Evolutionary conservation across 805 yeast species (phyloP).

Genomic region (Kregervanrija fluxuum): DNA sequence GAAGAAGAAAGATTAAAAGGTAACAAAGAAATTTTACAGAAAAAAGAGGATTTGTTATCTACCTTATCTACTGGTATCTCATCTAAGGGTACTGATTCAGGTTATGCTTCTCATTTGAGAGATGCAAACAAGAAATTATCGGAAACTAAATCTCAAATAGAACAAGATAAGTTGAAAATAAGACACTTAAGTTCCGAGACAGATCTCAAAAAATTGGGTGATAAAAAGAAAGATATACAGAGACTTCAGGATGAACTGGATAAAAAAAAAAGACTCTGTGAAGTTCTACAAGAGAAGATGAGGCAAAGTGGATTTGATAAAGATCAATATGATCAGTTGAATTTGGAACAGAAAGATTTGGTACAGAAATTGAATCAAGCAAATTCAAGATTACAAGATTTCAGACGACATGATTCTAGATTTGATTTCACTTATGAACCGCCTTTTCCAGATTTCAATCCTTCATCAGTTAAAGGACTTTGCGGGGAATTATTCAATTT

Average conservation of each 20-base stretch:
- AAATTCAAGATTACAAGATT: slow-evolving; percentile 40
- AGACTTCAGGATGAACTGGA: slow-evolving; percentile 41
- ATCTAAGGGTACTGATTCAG: slow-evolving; percentile 70
- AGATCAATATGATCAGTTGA: slow-evolving; percentile 35
- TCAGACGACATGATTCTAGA: slow-evolving; percentile 60
- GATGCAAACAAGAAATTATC: slow-evolving; percentile 52
- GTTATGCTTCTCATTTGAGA: slow-evolving; percentile 66
- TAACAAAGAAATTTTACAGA: slow-evolving; percentile 40
- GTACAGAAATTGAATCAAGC: slow-evolving; percentile 38
- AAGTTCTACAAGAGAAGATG: slow-evolving; percentile 35
- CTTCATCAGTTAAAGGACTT: slow-evolving; percentile 69
- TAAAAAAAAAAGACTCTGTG: slow-evolving; percentile 31
- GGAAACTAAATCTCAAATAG: slow-evolving; percentile 45
- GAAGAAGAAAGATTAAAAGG: slow-evolving; percentile 37
- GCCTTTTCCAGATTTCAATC: slow-evolving; percentile 57
- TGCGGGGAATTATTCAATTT: slow-evolving; percentile 79
- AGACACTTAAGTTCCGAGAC: slow-evolving; percentile 38
- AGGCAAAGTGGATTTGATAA: slow-evolving; percentile 53
- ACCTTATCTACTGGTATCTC: slow-evolving; percentile 88
- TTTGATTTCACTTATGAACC: slow-evolving; percentile 67
- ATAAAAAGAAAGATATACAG: slow-evolving; percentile 47
- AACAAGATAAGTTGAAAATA: slow-evolving; percentile 52
- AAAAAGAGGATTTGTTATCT: slow-evolving; percentile 72
- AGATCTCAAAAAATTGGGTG: slow-evolving; percentile 39
- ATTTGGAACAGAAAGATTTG: slow-evolving; percentile 36